Evolutionary conservation across 306 rosid genomes (phyloP).

Genomic region (Sechiopsis laciniata): DNA sequence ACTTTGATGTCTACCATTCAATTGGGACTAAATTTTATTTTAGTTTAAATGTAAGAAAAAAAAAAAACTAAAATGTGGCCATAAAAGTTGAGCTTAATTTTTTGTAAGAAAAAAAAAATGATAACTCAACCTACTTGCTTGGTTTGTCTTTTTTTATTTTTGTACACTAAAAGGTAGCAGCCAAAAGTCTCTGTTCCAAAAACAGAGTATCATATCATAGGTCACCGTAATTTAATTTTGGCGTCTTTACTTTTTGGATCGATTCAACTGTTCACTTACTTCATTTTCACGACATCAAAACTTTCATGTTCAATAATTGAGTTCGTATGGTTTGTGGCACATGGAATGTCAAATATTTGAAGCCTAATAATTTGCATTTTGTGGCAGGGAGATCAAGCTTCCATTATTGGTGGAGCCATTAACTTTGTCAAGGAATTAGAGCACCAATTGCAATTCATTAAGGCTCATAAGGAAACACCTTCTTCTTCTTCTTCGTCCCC

Average conservation of each 20-base stretch:
- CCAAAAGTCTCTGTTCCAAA: not conserved
- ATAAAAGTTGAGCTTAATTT: too few species aligned
- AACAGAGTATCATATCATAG: not conserved
- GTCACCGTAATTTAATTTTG: not conserved
- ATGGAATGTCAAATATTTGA: not conserved
- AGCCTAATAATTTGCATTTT: not conserved
- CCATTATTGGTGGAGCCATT: constrained; percentile 87
- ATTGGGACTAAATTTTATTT: too few species aligned
- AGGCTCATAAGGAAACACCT: constrained; percentile 30
- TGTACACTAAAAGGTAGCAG: too few species aligned
- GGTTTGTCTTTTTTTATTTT: too few species aligned
- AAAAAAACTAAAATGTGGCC: too few species aligned
- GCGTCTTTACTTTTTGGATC: not conserved
- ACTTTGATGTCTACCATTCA: too few species aligned
- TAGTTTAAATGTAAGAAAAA: too few species aligned
- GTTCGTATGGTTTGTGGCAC: not conserved
- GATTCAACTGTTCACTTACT: constrained; percentile 12
- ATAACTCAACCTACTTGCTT: too few species aligned
- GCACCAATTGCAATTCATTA: constrained; percentile 59
- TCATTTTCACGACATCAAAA: constrained; percentile 11
- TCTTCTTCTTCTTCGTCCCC: constrained; percentile 31
- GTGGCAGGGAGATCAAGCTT: constrained; percentile 88
- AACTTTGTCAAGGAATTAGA: constrained; percentile 89
- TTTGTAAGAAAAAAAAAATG: too few species aligned
- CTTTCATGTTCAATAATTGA: constrained; percentile 13